These are phyloP conservation scores for Colletotrichum sp. DNA, from an alignment of 2,329 filamentous ascomycete genomes.

Conservation along the genomic window DNA sequence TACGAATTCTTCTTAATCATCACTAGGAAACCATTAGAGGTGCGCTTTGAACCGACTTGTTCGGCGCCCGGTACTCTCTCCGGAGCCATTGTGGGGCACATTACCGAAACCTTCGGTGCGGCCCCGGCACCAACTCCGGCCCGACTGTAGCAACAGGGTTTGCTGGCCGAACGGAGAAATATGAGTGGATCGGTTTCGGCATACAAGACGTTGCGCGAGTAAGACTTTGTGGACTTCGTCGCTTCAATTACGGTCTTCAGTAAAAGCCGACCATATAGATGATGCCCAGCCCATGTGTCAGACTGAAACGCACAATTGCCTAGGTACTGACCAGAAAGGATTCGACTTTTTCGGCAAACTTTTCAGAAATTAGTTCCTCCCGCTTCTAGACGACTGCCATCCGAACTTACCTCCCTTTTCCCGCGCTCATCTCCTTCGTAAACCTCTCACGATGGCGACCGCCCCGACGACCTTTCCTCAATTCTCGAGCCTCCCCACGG, in stretches of 20 bases:
- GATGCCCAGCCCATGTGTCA: not conserved
- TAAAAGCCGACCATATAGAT: not conserved
- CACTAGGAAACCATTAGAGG: not conserved
- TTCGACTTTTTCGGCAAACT: not conserved
- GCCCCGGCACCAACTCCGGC: not conserved
- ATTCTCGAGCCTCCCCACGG: not conserved
- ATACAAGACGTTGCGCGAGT: not conserved
- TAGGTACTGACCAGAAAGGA: not conserved
- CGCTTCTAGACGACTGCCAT: not conserved
- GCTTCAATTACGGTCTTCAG: not conserved
- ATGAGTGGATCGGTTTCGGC: not conserved
- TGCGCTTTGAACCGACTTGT: not conserved
- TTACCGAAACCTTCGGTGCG: not conserved
- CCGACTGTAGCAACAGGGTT: not conserved
- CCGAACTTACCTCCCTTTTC: not conserved
- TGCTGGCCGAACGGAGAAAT: not conserved
- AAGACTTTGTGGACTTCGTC: not conserved
- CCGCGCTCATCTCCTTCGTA: not conserved
- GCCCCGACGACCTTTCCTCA: not conserved
- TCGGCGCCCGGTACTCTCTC: not conserved
- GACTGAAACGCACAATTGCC: not conserved
- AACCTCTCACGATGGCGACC: constrained; percentile 31
- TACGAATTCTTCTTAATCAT: not conserved
- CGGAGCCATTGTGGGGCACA: not conserved
- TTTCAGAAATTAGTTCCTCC: not conserved